Percentiles rank a stretch among this genome's conserved stretches.
Evolutionary conservation across 2,329 filamentous ascomycete genomes (phyloP).

Genomic region (Cordyceps tenuipes): DNA sequence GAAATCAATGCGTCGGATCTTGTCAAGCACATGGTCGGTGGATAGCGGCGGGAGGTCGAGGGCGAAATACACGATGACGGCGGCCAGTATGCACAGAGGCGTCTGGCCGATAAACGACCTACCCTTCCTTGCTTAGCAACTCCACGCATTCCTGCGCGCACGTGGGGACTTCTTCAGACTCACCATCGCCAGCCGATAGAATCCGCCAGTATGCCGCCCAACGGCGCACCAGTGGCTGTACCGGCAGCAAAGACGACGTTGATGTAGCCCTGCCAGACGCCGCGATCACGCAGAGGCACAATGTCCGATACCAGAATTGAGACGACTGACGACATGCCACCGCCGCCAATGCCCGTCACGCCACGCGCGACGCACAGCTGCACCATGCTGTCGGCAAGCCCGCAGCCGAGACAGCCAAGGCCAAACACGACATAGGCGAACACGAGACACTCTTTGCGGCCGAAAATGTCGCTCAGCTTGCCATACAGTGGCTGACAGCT

Average conservation of each 20-base stretch:
- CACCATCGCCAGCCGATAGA: constrained; percentile 68
- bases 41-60: constrained; percentile 54
- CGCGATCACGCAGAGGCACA: constrained; percentile 59
- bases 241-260: constrained; percentile 65
- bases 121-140: background rate
- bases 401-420: constrained; percentile 55
- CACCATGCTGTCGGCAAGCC: constrained; percentile 52
- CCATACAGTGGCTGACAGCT: constrained; percentile 70
- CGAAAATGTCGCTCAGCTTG: constrained; percentile 63
- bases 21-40: constrained; percentile 56
- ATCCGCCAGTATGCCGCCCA: constrained; percentile 66
- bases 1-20: constrained; percentile 64
- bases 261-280: constrained; percentile 64
- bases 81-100: constrained; percentile 58
- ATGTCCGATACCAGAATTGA: constrained; percentile 61
- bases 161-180: constrained; percentile 16
- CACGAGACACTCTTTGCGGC: constrained; percentile 56
- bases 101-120: constrained; percentile 66
- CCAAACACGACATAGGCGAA: constrained; percentile 58
- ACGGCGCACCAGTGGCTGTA: constrained; percentile 58
- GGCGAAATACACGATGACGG: constrained; percentile 52
- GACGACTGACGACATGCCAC: constrained; percentile 63
- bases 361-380: constrained; percentile 57
- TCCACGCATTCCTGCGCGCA: background rate
- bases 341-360: constrained; percentile 52